Base-by-base conservation (phyloP, 495 filamentous ascomycete species). In the Lophiostoma macrostomum region DNA sequence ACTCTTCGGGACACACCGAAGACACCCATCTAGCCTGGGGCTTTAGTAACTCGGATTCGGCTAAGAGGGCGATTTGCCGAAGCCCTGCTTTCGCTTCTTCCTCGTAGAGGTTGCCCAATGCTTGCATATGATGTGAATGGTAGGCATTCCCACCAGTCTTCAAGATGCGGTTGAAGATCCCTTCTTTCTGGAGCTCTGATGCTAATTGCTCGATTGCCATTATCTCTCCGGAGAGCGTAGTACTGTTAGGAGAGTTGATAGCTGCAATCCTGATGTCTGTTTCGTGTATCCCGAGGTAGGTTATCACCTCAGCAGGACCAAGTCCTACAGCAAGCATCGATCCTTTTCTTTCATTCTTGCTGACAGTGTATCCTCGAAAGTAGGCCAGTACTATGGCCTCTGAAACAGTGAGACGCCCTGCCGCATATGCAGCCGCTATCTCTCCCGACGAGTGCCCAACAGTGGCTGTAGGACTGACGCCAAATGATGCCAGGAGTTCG, bases 371-470 rank as follows among this genome's bases (percentile, higher is more conserved):
- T 3, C 56, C 56, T 13, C 56, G 40, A 20, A 2, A 54, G 24
- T 42, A 60, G n/a, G 56, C 56, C 16, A 23, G 13, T 2, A 27
- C 16, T 13, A 60, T 60, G 2, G 56, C 56, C 35, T 53, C 50
- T 2, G 41, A 38, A 1, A 23, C 32, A 6, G 49, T 29, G 13
- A 60, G 12, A 20, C 18, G 25, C 4, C 56, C 56, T n/a, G 40
- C 42, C 4, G 56, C 36, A 31, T 53, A 60, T 25, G 49, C 37
- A 7, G 56, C 56, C 8, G 56, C 50, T 0, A 60, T 60, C 24
- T 60, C 56, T 4, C 56, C 56, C 2, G 56, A 60, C 8, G 56
- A 60, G 37, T 60, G 56, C 1, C 56, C 56, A 1, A 54, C 40
- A 12, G 14, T 20, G 7, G 16, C 28, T 5, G 1, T 1, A 1